Base-by-base conservation (phyloP, 768 basidiomycete genomes). In the Cyathus striatus region DNA sequence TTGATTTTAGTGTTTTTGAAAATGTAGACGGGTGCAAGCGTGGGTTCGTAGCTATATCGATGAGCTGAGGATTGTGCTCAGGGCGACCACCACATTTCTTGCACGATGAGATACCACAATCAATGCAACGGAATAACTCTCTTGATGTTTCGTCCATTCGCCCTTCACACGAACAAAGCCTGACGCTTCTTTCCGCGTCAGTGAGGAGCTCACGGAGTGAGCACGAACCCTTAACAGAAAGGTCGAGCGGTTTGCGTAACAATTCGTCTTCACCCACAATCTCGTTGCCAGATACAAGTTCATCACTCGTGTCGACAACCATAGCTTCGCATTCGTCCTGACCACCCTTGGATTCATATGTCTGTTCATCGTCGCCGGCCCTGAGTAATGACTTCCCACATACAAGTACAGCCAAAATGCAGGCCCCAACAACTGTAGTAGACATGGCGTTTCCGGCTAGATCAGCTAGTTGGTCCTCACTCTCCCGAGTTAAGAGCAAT, bases 401-500 rank as follows among this genome's bases (percentile, higher is more conserved):
- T 7, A 86, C 75, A 35, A 97, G 68, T 0, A 91, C 90, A 14
- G 86, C 83, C 43, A 95, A 66, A 49, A 96, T 89, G 49, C 90
- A 85, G 3, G 90, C 78, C 1, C 94, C 94, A 23, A 97, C 93
- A 20, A 96, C 94, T 1, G 94, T 96, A 4, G 93, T 90, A 1
- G 92, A 93, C 94, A 97, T 97, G 46, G 94, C 94, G 56, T 97
- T 97, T 2, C 94, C 94, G 16, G 94, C 93, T 13, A 97, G 73
- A 62, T 96, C 92, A 3, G 92, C 90, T 5, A 97, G 72, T 46
- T 97, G 86, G 60, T 96, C 94, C 60, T 94, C 89, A 14, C 79
- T 90, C 64, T 97, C 94, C 40, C 91, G 83, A 2, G 94, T 96
- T 42, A 97, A 73, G 16, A 96, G 73, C 1, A 97, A 74, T 59